Evolutionary conservation across 2,329 filamentous ascomycete genomes (phyloP).

Genomic region (Ambrosiella beaveri): DNA sequence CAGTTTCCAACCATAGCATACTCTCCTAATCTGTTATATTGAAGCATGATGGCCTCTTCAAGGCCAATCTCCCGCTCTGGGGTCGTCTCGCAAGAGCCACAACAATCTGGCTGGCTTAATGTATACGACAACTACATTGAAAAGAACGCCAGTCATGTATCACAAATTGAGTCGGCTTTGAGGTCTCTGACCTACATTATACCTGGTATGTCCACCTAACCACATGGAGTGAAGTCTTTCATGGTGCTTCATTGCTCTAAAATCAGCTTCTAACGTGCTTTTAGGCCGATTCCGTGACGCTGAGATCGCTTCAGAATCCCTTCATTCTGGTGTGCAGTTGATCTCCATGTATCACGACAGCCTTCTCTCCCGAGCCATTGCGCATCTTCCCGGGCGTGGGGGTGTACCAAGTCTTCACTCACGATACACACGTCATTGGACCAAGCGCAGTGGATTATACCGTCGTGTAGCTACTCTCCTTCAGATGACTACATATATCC

Average conservation of each 20-base stretch:
- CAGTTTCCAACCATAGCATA: not conserved
- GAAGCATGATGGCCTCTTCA: not conserved
- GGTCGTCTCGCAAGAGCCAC: not conserved
- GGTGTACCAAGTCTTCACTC: conserved; percentile 37
- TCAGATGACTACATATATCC: conserved; percentile 85
- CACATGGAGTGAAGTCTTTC: not conserved
- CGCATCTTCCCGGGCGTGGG: conserved; percentile 22
- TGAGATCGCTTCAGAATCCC: conserved; percentile 82
- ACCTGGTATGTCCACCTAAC: conserved; percentile 37
- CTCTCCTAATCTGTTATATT: not conserved
- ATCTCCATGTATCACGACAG: conserved; percentile 87
- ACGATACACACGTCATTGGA: conserved; percentile 52
- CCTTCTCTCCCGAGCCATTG: conserved; percentile 51
- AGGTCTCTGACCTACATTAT: conserved; percentile 92
- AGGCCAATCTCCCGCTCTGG: not conserved
- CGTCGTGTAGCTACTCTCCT: conserved; percentile 64
- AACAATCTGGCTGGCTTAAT: conserved; percentile 33
- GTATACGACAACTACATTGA: conserved; percentile 83
- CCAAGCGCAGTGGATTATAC: conserved; percentile 49
- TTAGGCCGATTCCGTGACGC: conserved; percentile 75
- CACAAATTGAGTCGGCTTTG: conserved; percentile 85
- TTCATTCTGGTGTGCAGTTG: conserved; percentile 77
- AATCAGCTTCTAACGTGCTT: not conserved
- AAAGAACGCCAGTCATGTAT: conserved; percentile 83
- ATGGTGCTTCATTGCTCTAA: not conserved